Evolutionary conservation across 768 basidiomycete genomes (phyloP).

Genomic region (Pleurotus cornucopiae): DNA sequence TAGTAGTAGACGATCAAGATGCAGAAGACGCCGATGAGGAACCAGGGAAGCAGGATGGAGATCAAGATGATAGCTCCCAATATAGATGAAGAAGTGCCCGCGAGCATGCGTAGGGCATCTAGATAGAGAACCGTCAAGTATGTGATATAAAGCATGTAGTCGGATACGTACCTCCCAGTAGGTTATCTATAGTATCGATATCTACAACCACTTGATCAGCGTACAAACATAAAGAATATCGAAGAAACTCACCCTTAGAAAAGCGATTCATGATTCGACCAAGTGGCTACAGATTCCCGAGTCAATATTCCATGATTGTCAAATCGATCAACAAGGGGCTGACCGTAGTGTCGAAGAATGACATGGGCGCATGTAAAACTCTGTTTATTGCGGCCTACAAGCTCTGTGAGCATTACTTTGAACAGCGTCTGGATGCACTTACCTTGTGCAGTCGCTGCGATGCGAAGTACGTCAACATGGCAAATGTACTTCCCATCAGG

Average conservation of each 20-base stretch:
- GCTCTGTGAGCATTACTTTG: not conserved
- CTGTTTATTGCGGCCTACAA: conserved; percentile 55
- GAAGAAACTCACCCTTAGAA: conserved; percentile 53
- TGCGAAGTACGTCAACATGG: conserved; percentile 10
- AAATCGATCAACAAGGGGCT: not conserved
- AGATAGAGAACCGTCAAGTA: not conserved
- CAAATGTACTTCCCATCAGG: conserved; percentile 12
- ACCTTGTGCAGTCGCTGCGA: conserved; percentile 4
- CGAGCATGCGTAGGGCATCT: conserved; percentile 75
- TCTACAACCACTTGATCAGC: conserved; percentile 31
- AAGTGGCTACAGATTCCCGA: conserved; percentile 44
- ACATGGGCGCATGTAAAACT: conserved; percentile 83
- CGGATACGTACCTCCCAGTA: conserved; percentile 45
- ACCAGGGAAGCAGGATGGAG: conserved; percentile 77
- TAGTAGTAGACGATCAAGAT: conserved; percentile 62
- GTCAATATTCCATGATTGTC: conserved; percentile 3
- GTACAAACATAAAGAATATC: not conserved
- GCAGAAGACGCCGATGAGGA: conserved; percentile 68
- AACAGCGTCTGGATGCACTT: not conserved
- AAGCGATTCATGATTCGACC: conserved; percentile 91
- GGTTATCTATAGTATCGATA: conserved; percentile 78
- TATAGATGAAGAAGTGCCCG: conserved; percentile 58
- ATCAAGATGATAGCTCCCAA: conserved; percentile 77
- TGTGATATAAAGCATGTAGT: not conserved
- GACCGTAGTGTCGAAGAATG: conserved; percentile 83